Base-by-base conservation (phyloP, 768 basidiomycete species). In the Rossbeevera mucosa region DNA sequence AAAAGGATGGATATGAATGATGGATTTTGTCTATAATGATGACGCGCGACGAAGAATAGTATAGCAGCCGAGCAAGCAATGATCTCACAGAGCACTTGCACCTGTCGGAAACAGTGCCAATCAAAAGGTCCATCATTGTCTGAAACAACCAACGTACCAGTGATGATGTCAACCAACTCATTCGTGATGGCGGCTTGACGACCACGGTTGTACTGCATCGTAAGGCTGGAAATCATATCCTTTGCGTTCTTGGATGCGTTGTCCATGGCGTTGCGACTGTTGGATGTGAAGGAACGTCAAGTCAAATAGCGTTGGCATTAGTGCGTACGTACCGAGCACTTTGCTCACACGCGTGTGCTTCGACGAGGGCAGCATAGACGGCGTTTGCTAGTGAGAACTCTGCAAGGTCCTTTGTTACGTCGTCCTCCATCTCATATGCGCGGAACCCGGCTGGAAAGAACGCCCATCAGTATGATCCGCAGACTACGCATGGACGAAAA, bases 181-280 rank as follows among this genome's bases (percentile, higher is more conserved):
- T 94, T 95, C 56, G 94, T 97, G 67, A 97, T 97, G 60, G 93
- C 87, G 58, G 94, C 94, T 77, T 97, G 94, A 68, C 94, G 91
- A 79, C 94, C 94, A 81, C 94, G 90, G 71, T 97, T 97, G 82
- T 94, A 97, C 72, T 95, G 81, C 87, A 96, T 88, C 71, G 88
- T 88, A 46, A 97, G 79, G 42, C 76, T 71, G 55, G 72, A 72
- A 65, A 97, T 95, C 94, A 97, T 96, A 73, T 94, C 94, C 29
- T 74, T 76, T 52, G 96, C 96, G 72, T 99, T 98, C 85, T 99
- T 99, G 59, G 94, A 93, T 44, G 95, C 95, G 67, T 93, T 98
- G 82, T 98, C 96, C 96, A 99, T 99, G 65, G 96, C 96, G 61
- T 95, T 97, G 61, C 95, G 88, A 71, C 95, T 63, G 52, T 51